Conservation (phyloP, 2,329 filamentous ascomycete genomes). For the Gaeumannomyces sp. region DNA sequence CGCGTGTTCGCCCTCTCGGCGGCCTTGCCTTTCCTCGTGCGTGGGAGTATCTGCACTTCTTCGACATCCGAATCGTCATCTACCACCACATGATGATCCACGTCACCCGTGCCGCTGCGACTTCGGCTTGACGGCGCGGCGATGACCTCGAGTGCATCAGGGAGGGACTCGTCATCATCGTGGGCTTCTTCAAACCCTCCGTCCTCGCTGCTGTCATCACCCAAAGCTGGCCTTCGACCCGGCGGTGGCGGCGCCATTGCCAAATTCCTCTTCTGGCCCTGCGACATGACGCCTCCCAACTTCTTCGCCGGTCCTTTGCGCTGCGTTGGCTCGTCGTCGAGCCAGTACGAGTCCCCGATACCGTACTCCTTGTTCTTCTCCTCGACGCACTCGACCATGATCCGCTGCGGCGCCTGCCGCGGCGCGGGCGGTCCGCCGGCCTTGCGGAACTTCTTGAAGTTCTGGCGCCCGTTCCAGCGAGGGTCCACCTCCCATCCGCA, state of each 20-base stretch:
- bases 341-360: constrained; percentile 72
- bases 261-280: constrained; percentile 16
- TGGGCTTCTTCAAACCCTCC: constrained; percentile 17
- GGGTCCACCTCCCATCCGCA: constrained; percentile 64
- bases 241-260: background rate
- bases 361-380: constrained; percentile 66
- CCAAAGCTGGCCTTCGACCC: constrained; percentile 18
- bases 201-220: constrained; percentile 31
- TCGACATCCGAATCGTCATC: constrained; percentile 9
- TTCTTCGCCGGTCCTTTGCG: constrained; percentile 17
- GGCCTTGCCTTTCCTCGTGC: constrained; percentile 26
- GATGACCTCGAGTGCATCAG: constrained; percentile 3
- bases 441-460: constrained; percentile 83
- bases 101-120: constrained; percentile 25
- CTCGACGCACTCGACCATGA: constrained; percentile 68
- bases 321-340: constrained; percentile 42
- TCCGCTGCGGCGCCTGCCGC: constrained; percentile 20
- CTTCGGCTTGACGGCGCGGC: constrained; percentile 26
- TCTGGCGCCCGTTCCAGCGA: constrained; percentile 87
- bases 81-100: background rate
- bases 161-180: constrained; percentile 13
- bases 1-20: constrained; percentile 22
- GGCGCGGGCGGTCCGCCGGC: constrained; percentile 37
- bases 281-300: constrained; percentile 14
- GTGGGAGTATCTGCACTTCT: constrained; percentile 16